phyloP scores from a whole-genome alignment of 2,329 filamentous ascomycete genomes.

The Neonectria hederae region DNA sequence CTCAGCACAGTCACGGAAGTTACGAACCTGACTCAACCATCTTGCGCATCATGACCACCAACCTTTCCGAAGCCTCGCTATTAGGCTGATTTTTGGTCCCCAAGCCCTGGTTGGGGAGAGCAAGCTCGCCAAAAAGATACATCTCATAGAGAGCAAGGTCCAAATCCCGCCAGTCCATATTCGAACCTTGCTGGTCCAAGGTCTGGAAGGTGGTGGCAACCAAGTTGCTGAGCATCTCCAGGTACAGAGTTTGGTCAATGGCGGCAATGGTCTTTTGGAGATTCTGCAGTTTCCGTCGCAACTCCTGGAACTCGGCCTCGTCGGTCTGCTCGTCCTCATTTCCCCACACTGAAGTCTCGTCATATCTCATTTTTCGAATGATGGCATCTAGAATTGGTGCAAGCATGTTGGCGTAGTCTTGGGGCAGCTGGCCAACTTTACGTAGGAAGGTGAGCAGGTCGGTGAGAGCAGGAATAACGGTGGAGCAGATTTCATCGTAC shows the following conservation, averaged over 20 bases:
- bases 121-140: constrained; percentile 93
- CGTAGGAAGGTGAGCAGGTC: constrained; percentile 92
- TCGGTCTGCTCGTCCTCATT: constrained; percentile 95
- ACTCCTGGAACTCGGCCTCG: constrained; percentile 95
- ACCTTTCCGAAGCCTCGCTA: constrained; percentile 78
- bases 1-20: neutral
- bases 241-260: constrained; percentile 87
- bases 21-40: constrained; percentile 89
- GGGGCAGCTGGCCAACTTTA: constrained; percentile 77
- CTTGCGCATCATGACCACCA: constrained; percentile 92
- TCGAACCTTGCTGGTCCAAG: constrained; percentile 76
- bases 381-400: constrained; percentile 90
- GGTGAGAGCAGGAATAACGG: constrained; percentile 90
- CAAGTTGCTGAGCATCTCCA: constrained; percentile 86
- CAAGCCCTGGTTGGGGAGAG: constrained; percentile 87
- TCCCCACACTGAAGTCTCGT: constrained; percentile 93
- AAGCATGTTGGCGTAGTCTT: constrained; percentile 82
- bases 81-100: constrained; percentile 86
- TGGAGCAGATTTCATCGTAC: constrained; percentile 97
- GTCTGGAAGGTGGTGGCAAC: constrained; percentile 88
- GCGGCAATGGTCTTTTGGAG: constrained; percentile 92
- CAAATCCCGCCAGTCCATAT: constrained; percentile 93
- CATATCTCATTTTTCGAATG: constrained; percentile 95
- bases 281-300: constrained; percentile 88
- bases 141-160: constrained; percentile 95